A percentile compares a stretch with the other conserved stretches of the same genome.
These are phyloP conservation scores for Arthrinium phaeospermum DNA, from an alignment of 2,329 filamentous ascomycete genomes.

Conservation along the genomic window DNA sequence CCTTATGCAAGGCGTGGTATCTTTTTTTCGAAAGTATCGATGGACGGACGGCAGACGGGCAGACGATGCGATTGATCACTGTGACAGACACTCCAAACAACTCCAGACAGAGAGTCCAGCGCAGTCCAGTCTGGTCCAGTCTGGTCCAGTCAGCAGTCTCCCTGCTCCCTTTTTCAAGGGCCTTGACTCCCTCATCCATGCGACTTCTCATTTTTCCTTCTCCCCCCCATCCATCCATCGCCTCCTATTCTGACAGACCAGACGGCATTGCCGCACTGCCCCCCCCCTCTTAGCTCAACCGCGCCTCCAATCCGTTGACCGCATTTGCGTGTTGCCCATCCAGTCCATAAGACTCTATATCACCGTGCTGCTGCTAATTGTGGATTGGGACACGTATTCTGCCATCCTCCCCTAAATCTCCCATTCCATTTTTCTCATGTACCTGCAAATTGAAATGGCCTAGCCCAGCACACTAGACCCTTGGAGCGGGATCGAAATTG, in stretches of 20 bases:
- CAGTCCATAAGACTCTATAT: background rate
- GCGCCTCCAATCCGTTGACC: background rate
- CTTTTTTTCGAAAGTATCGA: background rate
- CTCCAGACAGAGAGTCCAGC: background rate
- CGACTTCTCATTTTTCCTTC: background rate
- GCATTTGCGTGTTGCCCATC: constrained; percentile 1
- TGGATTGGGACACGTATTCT: constrained; percentile 16
- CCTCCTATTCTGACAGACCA: background rate
- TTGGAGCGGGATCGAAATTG: constrained; percentile 17
- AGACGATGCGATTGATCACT: constrained; percentile 6
- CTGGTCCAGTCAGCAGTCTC: no score
- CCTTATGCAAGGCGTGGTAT: background rate
- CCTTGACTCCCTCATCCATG: background rate
- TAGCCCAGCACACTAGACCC: constrained; percentile 11
- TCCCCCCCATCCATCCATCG: background rate
- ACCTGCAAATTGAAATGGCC: constrained; percentile 12
- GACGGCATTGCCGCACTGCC: background rate
- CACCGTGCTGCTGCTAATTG: background rate
- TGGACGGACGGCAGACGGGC: background rate
- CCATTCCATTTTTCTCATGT: background rate
- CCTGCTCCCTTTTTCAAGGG: background rate
- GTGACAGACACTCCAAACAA: background rate
- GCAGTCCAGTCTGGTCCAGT: background rate
- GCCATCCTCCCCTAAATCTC: constrained; percentile 3
- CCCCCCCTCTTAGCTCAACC: background rate